Conservation (phyloP, 352 stramenopile genomes). For the Pythium apleroticum region DNA sequence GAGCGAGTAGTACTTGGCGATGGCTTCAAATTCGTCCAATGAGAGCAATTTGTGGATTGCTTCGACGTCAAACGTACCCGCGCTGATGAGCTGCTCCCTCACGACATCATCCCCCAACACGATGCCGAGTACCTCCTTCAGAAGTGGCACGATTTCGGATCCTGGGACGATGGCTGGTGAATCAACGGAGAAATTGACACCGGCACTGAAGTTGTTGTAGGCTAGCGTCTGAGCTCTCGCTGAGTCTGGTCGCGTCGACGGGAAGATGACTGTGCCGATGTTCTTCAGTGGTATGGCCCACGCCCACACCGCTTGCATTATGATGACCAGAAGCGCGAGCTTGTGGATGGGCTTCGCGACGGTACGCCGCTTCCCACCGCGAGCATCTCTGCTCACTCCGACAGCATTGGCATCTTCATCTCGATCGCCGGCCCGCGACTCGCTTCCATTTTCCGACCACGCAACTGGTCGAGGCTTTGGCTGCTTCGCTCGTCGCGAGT, state of each 20-base stretch:
- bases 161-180: conserved; percentile 20
- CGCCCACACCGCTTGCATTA: conserved; percentile 41
- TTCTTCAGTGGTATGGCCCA: conserved; percentile 43
- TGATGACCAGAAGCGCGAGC: conserved; percentile 25
- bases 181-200: conserved; percentile 9
- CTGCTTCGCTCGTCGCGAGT: conserved; percentile 8
- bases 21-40: conserved; percentile 32
- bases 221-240: conserved; percentile 9
- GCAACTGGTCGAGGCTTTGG: conserved; percentile 16
- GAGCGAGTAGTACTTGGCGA: conserved; percentile 44
- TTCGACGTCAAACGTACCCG: conserved; percentile 37
- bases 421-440: background rate
- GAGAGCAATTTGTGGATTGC: conserved; percentile 37
- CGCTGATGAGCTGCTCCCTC: conserved; percentile 28
- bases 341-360: conserved; percentile 25
- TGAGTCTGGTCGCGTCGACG: conserved; percentile 31
- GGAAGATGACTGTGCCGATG: conserved; percentile 37
- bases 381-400: background rate
- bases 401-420: conserved; percentile 2
- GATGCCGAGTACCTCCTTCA: conserved; percentile 35
- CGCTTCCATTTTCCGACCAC: conserved; percentile 25
- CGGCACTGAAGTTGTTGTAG: conserved; percentile 3
- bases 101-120: conserved; percentile 26
- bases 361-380: background rate
- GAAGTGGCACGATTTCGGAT: conserved; percentile 29